Evolutionary conservation across 768 basidiomycete genomes (phyloP), one percentile per base, ranked within the genome.

Genomic region (Auricularia cornea): DNA sequence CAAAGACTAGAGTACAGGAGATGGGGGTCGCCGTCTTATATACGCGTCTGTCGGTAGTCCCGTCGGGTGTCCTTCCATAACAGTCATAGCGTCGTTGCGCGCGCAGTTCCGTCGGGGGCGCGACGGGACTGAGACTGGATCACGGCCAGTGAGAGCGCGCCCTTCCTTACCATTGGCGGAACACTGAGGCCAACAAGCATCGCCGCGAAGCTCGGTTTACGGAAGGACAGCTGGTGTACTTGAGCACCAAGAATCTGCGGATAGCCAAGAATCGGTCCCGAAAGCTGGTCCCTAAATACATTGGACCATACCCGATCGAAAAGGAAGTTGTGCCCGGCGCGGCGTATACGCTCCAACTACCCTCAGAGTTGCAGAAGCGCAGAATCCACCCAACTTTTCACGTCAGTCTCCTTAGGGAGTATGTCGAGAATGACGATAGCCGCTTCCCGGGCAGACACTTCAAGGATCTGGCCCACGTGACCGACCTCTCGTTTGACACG

Each of bases 311-410:
- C 29, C 29, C 18, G 14, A 57, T 62, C 10, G n/a, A 16, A 11
- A 56, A 62, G 29, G 62, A 31, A 30, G 32, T 54, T 26, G 33
- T 26, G 8, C 48, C 62, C 10, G 51, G 48, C 18, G 75, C 70
- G 0, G 73, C 61, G 0, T 79, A 76, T 64, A 66, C 18, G 4
- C 63, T 80, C 0, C 66, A 75, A 3, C 54, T 79, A 0, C 75
- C 78, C 0, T 51, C 41, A 0, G 72, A 72, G 2, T 62, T 77
- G 2, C 23, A 26, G 51, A 29, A 35, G 4, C 66, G 73, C 3
- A 23, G 72, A 2, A 72, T 79, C 10, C 72, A 76, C 44, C 69
- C 69, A 0, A 73, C 54, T 8, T 81, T 80, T 57, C 77, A 82
- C 64, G 71, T 68, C 0, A 70, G 62, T 2, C 56, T 73, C 11